phyloP scores from a whole-genome alignment of 441 rosid species.

The Corymbia calophylla region DNA sequence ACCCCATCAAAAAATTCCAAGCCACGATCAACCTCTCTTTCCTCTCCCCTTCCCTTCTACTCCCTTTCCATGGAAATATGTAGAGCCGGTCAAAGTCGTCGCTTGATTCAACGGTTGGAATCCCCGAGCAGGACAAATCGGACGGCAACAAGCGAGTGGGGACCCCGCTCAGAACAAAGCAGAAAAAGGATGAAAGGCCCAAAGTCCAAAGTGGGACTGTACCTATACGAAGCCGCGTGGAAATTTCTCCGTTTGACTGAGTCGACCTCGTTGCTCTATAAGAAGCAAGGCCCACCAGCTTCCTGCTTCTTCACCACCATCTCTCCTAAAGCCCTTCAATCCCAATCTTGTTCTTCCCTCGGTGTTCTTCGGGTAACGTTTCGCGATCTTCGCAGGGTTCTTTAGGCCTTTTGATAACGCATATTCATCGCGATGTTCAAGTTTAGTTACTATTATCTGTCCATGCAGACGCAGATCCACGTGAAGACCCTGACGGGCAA shows the following conservation, averaged over 20 bases:
- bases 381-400: neutral
- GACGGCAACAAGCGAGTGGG: neutral
- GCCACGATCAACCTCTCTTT: too few species aligned
- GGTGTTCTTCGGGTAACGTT: neutral
- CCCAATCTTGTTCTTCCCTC: neutral
- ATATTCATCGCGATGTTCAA: neutral
- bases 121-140: neutral
- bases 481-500: constrained; percentile 36
- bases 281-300: neutral
- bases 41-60: too few species aligned
- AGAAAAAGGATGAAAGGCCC: neutral
- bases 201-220: neutral
- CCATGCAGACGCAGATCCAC: constrained; percentile 37
- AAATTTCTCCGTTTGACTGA: neutral
- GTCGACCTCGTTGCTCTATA: neutral
- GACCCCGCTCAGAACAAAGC: neutral
- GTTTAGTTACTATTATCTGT: neutral
- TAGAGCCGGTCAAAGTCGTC: neutral
- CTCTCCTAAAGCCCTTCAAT: neutral
- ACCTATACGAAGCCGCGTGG: neutral
- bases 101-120: neutral
- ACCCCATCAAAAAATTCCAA: too few species aligned
- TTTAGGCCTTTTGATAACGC: neutral
- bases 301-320: neutral
- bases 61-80: neutral